phyloP scores from a whole-genome alignment of 176 grass and related monocot species.

The Alopecurus myosuroides region DNA sequence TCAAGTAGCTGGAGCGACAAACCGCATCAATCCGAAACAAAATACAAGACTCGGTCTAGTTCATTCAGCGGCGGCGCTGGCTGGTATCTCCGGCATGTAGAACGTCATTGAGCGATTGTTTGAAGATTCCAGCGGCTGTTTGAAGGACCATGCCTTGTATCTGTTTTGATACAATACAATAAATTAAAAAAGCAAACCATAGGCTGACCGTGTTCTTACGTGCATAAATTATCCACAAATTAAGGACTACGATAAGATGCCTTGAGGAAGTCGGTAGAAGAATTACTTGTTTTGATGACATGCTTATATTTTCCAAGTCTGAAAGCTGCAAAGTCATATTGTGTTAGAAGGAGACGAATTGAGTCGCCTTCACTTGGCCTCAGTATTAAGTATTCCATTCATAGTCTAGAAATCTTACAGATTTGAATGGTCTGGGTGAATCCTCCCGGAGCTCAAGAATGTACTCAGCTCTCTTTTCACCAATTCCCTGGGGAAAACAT shows the following conservation, averaged over 20 bases:
- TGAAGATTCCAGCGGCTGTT: too few relatives aligned
- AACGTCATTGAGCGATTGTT: too few relatives aligned
- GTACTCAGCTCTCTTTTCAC: conserved; percentile 73
- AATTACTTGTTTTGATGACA: conserved; percentile 81
- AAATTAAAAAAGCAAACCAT: neutral
- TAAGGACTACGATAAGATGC: neutral
- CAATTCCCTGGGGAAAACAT: conserved; percentile 63
- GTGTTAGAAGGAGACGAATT: conserved; percentile 16
- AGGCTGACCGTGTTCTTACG: neutral
- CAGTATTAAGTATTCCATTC: neutral
- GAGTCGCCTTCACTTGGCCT: neutral
- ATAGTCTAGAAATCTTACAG: conserved; percentile 41
- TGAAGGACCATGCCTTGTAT: conserved; percentile 46
- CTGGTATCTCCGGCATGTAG: too few relatives aligned
- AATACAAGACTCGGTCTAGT: neutral
- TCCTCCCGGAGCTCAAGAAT: too few relatives aligned
- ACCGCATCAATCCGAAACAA: neutral
- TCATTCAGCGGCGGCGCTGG: too few relatives aligned
- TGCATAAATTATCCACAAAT: neutral
- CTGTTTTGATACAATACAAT: conserved; percentile 25
- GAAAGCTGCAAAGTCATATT: conserved; percentile 48
- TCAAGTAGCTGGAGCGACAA: neutral
- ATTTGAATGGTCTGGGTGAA: too few relatives aligned
- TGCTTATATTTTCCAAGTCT: conserved; percentile 76
- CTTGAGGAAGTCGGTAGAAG: neutral